Conservation (phyloP, 768 basidiomycete species). For the Leccinum broughii region DNA sequence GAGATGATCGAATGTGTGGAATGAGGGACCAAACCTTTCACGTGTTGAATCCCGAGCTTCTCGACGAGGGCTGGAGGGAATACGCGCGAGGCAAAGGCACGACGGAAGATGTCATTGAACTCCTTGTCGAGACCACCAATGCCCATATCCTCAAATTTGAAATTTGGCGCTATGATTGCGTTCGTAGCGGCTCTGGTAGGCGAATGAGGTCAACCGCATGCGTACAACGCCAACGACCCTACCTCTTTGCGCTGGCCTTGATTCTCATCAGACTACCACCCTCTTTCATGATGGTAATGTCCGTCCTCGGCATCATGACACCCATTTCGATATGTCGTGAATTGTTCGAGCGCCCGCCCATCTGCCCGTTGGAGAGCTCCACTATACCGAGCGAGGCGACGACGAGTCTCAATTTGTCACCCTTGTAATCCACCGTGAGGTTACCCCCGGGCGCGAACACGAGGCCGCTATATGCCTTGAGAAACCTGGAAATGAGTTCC, state of each 20-base stretch:
- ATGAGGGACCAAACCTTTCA: constrained; percentile 69
- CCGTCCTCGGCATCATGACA: constrained; percentile 88
- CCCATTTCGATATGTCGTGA: constrained; percentile 50
- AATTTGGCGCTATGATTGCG: constrained; percentile 95
- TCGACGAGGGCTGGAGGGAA: constrained; percentile 97
- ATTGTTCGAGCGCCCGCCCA: constrained; percentile 39
- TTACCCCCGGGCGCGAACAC: constrained; percentile 69
- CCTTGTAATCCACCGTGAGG: constrained; percentile 86
- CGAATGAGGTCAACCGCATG: constrained; percentile 3
- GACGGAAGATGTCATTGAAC: constrained; percentile 95
- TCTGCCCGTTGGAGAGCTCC: constrained; percentile 65
- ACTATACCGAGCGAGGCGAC: constrained; percentile 61
- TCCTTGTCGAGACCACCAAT: constrained; percentile 97
- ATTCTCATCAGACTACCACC: constrained; percentile 80
- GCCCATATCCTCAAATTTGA: constrained; percentile 99
- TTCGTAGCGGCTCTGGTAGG: constrained; percentile 76
- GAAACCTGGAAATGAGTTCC: constrained; percentile 75
- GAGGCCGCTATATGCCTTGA: constrained; percentile 71
- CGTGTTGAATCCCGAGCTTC: constrained; percentile 96
- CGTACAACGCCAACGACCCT: constrained; percentile 17
- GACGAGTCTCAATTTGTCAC: constrained; percentile 72
- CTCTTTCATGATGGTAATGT: constrained; percentile 86
- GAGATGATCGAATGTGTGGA: background rate
- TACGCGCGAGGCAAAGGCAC: constrained; percentile 97
- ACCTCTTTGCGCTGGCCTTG: constrained; percentile 92